Evolutionary conservation across 169 alveolate species (phyloP).

Genomic region (Eimeria sp.): DNA sequence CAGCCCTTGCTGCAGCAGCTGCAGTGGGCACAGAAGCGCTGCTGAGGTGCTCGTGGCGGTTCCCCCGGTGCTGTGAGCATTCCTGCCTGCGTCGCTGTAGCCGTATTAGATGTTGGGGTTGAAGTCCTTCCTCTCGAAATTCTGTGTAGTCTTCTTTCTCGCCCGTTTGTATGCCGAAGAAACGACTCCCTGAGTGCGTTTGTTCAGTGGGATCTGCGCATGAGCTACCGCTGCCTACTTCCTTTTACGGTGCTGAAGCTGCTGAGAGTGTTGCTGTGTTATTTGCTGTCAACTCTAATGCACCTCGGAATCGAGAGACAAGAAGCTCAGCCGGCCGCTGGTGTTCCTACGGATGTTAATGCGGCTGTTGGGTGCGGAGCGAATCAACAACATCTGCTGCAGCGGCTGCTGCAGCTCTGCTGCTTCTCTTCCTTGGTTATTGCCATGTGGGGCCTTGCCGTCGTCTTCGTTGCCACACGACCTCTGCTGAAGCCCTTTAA

Average conservation of each 20-base stretch:
- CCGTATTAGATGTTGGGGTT: background rate
- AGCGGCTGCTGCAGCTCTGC: slow-evolving; percentile 62
- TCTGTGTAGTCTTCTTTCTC: background rate
- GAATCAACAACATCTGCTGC: slow-evolving; percentile 26
- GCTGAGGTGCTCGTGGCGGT: background rate
- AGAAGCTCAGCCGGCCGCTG: background rate
- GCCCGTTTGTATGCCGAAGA: background rate
- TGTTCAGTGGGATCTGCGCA: slow-evolving; percentile 68
- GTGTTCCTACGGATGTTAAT: background rate
- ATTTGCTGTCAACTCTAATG: slow-evolving; percentile 36
- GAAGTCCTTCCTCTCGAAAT: background rate
- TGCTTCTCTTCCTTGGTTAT: slow-evolving; percentile 40
- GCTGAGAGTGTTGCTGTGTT: slow-evolving; percentile 59
- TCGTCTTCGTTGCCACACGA: slow-evolving; percentile 61
- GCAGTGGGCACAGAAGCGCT: background rate
- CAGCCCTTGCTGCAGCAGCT: background rate
- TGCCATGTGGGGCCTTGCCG: slow-evolving; percentile 75
- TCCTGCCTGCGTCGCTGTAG: background rate
- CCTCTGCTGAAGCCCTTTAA: slow-evolving; percentile 59
- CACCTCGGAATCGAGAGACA: slow-evolving; percentile 3
- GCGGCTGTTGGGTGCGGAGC: slow-evolving; percentile 9
- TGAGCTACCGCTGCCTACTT: slow-evolving; percentile 57
- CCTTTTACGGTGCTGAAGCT: slow-evolving; percentile 59
- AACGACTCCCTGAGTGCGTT: background rate
- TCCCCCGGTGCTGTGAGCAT: background rate